Evolutionary conservation across 2,329 filamentous ascomycete species (phyloP), one percentile per base, ranked within the genome.

Genomic region (Fusarium guadeloupense): DNA sequence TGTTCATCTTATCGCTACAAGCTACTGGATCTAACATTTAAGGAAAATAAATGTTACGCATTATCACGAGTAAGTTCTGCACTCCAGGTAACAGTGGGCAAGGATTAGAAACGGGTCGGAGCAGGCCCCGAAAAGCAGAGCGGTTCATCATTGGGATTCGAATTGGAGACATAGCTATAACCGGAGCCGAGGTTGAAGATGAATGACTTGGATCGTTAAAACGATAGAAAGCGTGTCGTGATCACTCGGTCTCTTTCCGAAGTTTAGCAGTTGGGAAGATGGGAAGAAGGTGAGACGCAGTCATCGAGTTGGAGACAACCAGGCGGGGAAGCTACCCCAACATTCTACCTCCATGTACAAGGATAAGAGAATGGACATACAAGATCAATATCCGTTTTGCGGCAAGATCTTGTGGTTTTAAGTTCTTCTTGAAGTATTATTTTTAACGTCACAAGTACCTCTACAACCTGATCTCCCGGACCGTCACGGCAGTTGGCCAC

Each of bases 231-330:
- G 39, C 13, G 25, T 35, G 41, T 37, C 19, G 30, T 25, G 17
- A 19, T 23, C 9, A 37, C 58, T 66, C 62, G 62, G 62, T 46
- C 62, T 39, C 42, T 12, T 17, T 44, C 62, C 62, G 62, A 66
- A 42, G 30, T 54, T 43, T 43, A 19, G 14, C 25, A 19, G 43
- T 44, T 33, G 6, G 16, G 14, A 21, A 16, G 16, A 33, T 40
- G 28, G 28, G 16, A 39, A 9, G 37, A 37, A 33, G 28, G 21
- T 51, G 34, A 16, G 30, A 33, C 7, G 30, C 31, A 23, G 31
- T 14, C 40, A 47, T 25, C 28, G 17, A 37, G 20, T 31, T n/a
- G n/a, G 21, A 31, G 19, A 30, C 37, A n/a, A 26, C 13, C 16
- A 9, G 23, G 39, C 17, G 23, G 39, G 25, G 17, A 21, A 42